Conservation (phyloP, 2,329 filamentous ascomycete species). For the Xylaria sp. region DNA sequence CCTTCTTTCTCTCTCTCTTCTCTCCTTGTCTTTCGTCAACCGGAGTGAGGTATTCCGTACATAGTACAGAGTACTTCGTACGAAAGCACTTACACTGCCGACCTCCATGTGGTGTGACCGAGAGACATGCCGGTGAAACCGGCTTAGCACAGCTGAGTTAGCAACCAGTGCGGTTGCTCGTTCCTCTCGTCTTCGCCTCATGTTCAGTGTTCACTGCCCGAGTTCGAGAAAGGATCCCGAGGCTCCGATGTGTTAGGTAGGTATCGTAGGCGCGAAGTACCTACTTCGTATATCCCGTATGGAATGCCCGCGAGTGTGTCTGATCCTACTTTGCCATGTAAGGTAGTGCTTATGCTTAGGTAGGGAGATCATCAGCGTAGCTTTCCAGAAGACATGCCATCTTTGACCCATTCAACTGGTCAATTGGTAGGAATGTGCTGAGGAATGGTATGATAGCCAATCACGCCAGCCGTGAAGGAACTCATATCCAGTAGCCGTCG, state of each 20-base stretch:
- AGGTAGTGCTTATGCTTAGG: neutral
- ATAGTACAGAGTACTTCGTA: too few relatives aligned
- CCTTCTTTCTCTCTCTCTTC: too few relatives aligned
- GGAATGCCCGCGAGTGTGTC: neutral
- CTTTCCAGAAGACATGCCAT: conserved; percentile 2
- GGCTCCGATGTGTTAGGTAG: neutral
- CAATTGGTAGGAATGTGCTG: conserved; percentile 7
- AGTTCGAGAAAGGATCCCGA: neutral
- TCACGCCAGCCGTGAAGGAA: conserved; percentile 5
- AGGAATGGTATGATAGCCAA: conserved; percentile 12
- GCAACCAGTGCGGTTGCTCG: neutral
- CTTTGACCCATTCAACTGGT: conserved; percentile 2
- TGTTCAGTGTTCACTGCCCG: too few relatives aligned
- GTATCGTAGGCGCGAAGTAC: neutral
- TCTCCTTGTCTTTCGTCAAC: too few relatives aligned
- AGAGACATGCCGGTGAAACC: conserved; percentile 2
- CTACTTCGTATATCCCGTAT: neutral
- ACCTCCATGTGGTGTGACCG: neutral
- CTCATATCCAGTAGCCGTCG: conserved; percentile 8
- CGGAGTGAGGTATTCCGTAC: too few relatives aligned
- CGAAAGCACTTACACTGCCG: too few relatives aligned
- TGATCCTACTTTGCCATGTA: conserved; percentile 1
- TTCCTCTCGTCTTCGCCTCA: neutral
- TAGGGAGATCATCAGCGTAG: neutral
- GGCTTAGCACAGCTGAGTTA: neutral